Conservation (phyloP, 805 yeast species). For the Barnettozyma botsteinii region DNA sequence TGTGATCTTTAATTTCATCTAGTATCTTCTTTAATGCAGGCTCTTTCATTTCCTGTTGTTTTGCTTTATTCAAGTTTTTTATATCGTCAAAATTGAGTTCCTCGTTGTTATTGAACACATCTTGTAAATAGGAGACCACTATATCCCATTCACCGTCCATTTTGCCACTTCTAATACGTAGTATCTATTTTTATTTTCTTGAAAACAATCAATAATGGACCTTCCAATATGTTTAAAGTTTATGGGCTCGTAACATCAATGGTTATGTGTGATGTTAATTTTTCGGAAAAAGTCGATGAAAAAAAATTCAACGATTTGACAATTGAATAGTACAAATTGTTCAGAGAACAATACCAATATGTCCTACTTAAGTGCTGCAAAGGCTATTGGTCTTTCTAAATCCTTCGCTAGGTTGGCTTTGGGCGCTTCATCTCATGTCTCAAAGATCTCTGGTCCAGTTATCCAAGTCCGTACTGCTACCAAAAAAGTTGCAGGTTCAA, state of each 20-base stretch:
- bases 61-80: slow-evolving; percentile 24
- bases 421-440: neutral
- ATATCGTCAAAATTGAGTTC: slow-evolving; percentile 43
- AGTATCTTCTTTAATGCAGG: slow-evolving; percentile 37
- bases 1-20: slow-evolving; percentile 44
- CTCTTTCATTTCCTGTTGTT: slow-evolving; percentile 28
- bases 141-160: slow-evolving; percentile 67
- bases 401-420: slow-evolving; percentile 14
- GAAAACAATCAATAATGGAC: no score
- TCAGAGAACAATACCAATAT: slow-evolving; percentile 3
- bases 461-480: slow-evolving; percentile 75
- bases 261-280: no score
- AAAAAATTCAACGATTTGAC: neutral
- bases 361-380: slow-evolving; percentile 17
- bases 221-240: no score
- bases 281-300: neutral
- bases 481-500: slow-evolving; percentile 93
- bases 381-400: slow-evolving; percentile 10
- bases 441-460: slow-evolving; percentile 5
- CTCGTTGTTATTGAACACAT: slow-evolving; percentile 58
- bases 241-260: no score
- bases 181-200: no score
- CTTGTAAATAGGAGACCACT: slow-evolving; percentile 61
- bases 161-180: neutral
- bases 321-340: neutral